Conservation (phyloP, 306 rosid species). For the Erythrophleum fordii region DNA sequence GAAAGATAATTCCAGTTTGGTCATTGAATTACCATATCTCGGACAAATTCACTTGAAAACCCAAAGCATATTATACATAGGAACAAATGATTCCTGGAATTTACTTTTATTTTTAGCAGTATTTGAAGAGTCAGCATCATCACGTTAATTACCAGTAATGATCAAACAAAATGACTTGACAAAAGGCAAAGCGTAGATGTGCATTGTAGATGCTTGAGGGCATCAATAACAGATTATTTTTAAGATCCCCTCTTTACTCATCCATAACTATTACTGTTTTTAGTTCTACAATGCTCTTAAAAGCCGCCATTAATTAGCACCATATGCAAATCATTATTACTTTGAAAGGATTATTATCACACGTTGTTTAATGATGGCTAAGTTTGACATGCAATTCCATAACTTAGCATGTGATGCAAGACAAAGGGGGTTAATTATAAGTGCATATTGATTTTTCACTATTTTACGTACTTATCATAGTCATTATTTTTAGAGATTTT, state of each 20-base stretch:
- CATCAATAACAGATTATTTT: constrained; percentile 11
- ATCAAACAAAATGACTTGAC: constrained; percentile 1
- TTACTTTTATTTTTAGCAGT: background rate
- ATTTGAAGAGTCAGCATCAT: background rate
- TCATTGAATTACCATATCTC: constrained; percentile 8
- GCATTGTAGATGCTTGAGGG: background rate
- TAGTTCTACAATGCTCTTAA: background rate
- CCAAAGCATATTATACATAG: background rate
- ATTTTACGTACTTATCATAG: background rate
- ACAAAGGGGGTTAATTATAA: background rate
- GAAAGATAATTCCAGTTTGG: constrained; percentile 26
- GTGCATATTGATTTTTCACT: background rate
- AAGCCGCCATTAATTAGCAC: constrained; percentile 4
- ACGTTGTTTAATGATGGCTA: background rate
- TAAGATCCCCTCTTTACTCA: constrained; percentile 8
- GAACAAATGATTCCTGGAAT: constrained; percentile 27
- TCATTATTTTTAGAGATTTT: background rate
- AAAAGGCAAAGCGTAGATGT: background rate
- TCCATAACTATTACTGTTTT: background rate
- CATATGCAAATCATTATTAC: background rate
- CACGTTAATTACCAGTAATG: constrained; percentile 9
- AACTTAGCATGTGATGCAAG: background rate
- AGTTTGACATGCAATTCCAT: constrained; percentile 1
- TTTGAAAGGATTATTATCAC: constrained; percentile 1
- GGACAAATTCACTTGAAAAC: constrained; percentile 18